phyloP scores from a whole-genome alignment of 1,139 yeast species.

The Suhomyces taliae region DNA sequence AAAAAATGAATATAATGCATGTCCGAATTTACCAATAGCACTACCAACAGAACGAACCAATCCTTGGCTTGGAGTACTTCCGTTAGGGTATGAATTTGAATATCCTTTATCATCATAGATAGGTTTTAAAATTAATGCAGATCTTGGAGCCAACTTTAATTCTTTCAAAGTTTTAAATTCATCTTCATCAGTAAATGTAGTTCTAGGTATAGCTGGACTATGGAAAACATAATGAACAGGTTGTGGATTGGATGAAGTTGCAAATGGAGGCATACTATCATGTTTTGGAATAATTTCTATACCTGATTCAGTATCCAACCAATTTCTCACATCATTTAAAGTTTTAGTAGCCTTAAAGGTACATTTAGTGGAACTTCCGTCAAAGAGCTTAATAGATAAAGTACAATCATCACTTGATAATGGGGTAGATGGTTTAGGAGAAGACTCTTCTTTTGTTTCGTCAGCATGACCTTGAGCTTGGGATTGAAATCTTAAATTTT shows the following conservation, averaged over 20 bases:
- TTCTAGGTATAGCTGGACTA: conserved; percentile 37
- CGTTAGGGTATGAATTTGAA: conserved; percentile 17
- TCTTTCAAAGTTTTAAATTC: conserved; percentile 49
- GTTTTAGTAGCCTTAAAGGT: conserved; percentile 44
- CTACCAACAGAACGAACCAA: conserved; percentile 17
- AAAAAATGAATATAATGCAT: conserved; percentile 43
- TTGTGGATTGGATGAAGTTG: conserved; percentile 31
- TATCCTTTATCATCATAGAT: conserved; percentile 29
- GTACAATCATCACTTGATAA: conserved; percentile 28
- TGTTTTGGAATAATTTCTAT: conserved; percentile 37
- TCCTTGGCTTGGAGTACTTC: conserved; percentile 15
- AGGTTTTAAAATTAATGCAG: conserved; percentile 66
- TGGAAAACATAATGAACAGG: conserved; percentile 41
- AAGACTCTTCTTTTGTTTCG: not conserved
- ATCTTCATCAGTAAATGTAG: conserved; percentile 47
- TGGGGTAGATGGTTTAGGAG: not conserved
- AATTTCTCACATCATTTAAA: conserved; percentile 54
- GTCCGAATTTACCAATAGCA: conserved; percentile 21
- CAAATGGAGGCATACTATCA: conserved; percentile 37
- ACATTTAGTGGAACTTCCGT: conserved; percentile 51
- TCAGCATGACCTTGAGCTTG: not conserved
- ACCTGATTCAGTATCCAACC: conserved; percentile 58
- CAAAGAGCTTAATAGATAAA: conserved; percentile 52
- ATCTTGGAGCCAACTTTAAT: conserved; percentile 61
- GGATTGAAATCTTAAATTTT: conserved; percentile 8